Percentiles rank a stretch among this genome's conserved stretches.
These are phyloP conservation scores for Chrysopogon serrulatus DNA, from an alignment of 176 grass and related monocot species.

Conservation along the genomic window DNA sequence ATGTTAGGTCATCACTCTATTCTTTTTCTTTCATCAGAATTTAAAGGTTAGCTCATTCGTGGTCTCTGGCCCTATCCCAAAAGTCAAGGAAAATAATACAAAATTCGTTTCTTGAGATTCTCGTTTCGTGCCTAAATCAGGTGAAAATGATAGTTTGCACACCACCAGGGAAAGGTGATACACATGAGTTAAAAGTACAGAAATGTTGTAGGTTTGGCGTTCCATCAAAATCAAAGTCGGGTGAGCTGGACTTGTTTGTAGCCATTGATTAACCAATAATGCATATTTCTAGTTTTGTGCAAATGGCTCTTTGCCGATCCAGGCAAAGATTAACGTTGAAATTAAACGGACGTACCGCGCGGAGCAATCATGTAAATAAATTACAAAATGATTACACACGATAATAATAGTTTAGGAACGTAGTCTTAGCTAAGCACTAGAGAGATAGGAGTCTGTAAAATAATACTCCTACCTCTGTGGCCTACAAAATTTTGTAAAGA, in stretches of 20 bases:
- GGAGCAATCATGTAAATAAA: no score
- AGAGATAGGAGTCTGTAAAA: no score
- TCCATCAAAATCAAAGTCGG: background rate
- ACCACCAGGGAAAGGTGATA: background rate
- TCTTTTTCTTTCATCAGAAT: background rate
- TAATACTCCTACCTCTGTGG: no score
- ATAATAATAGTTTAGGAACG: no score
- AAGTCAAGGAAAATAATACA: background rate
- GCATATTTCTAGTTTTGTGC: background rate
- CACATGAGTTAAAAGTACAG: background rate
- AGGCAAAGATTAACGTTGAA: background rate
- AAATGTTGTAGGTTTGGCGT: background rate
- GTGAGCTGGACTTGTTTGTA: background rate
- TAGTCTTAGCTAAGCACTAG: no score
- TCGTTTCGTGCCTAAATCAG: slow-evolving; percentile 1
- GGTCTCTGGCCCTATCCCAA: background rate
- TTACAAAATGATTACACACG: background rate
- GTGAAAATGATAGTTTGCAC: slow-evolving; percentile 21
- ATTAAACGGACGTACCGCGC: background rate
- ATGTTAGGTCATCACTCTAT: background rate
- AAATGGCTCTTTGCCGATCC: no score
- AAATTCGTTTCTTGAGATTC: background rate
- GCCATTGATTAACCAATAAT: background rate
- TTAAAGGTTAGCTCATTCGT: background rate
- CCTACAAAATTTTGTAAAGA: no score